These are phyloP conservation scores for Cryphonectria carpinicola DNA, from an alignment of 2,329 filamentous ascomycete species.

Conservation along the genomic window DNA sequence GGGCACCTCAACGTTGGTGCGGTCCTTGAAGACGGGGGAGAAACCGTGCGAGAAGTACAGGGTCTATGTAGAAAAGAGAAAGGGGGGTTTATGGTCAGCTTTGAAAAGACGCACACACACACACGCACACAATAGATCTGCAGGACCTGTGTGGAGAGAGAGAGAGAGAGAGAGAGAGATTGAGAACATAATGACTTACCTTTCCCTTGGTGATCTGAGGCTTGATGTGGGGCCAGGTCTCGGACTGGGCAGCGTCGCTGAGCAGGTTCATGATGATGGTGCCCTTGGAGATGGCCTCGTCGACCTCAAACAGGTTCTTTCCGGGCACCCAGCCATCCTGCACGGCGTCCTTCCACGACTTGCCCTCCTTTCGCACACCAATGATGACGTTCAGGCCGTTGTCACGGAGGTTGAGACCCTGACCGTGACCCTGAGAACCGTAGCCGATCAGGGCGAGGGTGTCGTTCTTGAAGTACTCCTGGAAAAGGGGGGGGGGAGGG, in stretches of 20 bases:
- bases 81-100: background rate
- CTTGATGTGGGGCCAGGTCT: slow-evolving; percentile 99
- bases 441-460: slow-evolving; percentile 99
- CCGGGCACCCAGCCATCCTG: slow-evolving; percentile 98
- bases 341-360: slow-evolving; percentile 96
- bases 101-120: background rate
- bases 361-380: slow-evolving; percentile 96
- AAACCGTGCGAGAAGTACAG: slow-evolving; percentile 99
- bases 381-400: slow-evolving; percentile 99
- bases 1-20: slow-evolving; percentile 98
- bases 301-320: slow-evolving; percentile 98
- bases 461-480: slow-evolving; percentile 99
- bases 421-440: slow-evolving; percentile 95
- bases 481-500: slow-evolving; percentile 14
- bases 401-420: slow-evolving; percentile 99
- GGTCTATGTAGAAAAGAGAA: slow-evolving; percentile 60
- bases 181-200: slow-evolving; percentile 54
- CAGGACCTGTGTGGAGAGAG: too few relatives aligned
- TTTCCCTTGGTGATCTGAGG: slow-evolving; percentile 98
- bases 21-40: slow-evolving; percentile 99
- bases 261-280: slow-evolving; percentile 99
- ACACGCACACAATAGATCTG: background rate
- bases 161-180: too few relatives aligned
- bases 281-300: slow-evolving; percentile 91
- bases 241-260: slow-evolving; percentile 94